Evolutionary conservation across 257 asterid genomes (phyloP).

Genomic region (Gardenia jasminoides): DNA sequence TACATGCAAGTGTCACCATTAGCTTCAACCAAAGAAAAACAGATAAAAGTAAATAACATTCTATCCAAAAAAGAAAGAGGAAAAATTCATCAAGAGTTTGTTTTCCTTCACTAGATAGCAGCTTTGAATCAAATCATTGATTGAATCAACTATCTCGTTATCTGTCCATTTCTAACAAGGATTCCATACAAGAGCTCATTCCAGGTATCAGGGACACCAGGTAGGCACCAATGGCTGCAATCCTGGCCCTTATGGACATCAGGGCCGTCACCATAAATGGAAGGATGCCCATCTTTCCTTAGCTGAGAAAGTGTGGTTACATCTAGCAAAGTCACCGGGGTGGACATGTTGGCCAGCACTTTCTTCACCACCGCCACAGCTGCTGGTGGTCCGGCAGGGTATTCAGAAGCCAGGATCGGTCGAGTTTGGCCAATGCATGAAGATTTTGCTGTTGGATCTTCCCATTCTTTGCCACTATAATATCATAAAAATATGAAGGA

Average conservation of each 20-base stretch:
- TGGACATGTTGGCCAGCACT: conserved; percentile 47
- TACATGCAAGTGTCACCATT: too few species aligned
- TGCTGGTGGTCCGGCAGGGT: conserved; percentile 36
- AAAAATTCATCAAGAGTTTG: neutral
- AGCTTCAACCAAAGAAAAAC: too few species aligned
- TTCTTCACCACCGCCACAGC: conserved; percentile 39
- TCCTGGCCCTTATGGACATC: conserved; percentile 30
- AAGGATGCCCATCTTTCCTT: conserved; percentile 82
- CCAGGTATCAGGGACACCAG: conserved; percentile 92
- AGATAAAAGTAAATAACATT: too few species aligned
- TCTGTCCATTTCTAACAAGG: conserved; percentile 19
- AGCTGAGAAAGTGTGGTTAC: conserved; percentile 52
- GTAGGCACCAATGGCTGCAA: conserved; percentile 90
- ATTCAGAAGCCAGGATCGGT: conserved; percentile 36
- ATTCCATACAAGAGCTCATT: conserved; percentile 56
- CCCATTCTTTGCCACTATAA: conserved; percentile 62
- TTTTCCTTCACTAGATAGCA: neutral
- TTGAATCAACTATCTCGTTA: neutral
- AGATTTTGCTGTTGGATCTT: conserved; percentile 29
- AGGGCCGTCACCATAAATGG: conserved; percentile 30
- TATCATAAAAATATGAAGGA: neutral
- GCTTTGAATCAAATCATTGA: neutral
- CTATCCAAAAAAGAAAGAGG: neutral
- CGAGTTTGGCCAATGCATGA: conserved; percentile 52
- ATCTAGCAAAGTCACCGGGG: conserved; percentile 52